Evolutionary conservation across 768 basidiomycete species (phyloP).

Genomic region (Myochromella boudieri): DNA sequence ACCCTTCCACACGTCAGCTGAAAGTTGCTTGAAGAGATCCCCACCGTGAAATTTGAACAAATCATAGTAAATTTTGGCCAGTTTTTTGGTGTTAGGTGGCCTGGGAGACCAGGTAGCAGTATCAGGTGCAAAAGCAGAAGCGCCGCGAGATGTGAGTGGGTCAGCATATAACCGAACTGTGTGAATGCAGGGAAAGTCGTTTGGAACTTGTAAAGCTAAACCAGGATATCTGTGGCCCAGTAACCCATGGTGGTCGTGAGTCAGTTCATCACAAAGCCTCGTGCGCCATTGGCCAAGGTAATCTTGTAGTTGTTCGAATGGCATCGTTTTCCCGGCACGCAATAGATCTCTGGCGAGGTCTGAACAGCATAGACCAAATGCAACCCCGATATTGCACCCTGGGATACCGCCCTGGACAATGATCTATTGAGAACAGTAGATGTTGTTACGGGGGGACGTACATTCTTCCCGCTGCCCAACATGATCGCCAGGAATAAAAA

Average conservation of each 20-base stretch:
- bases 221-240: background rate
- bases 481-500: background rate
- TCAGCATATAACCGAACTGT: background rate
- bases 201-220: background rate
- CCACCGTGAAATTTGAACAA: background rate
- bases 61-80: background rate
- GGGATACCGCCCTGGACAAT: background rate
- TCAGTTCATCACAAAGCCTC: background rate
- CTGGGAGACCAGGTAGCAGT: background rate
- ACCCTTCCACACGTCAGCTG: background rate
- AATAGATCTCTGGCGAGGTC: background rate
- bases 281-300: background rate
- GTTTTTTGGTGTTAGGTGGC: background rate
- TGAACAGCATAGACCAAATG: background rate
- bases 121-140: background rate
- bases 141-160: background rate
- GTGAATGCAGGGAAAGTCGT: background rate
- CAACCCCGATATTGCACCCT: background rate
- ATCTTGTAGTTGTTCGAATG: background rate
- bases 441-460: background rate
- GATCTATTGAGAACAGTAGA: background rate
- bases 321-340: background rate
- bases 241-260: background rate
- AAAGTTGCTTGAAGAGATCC: background rate
- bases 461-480: background rate